Evolutionary conservation across 768 basidiomycete genomes (phyloP).

Genomic region (Leccinum pellstonianum): DNA sequence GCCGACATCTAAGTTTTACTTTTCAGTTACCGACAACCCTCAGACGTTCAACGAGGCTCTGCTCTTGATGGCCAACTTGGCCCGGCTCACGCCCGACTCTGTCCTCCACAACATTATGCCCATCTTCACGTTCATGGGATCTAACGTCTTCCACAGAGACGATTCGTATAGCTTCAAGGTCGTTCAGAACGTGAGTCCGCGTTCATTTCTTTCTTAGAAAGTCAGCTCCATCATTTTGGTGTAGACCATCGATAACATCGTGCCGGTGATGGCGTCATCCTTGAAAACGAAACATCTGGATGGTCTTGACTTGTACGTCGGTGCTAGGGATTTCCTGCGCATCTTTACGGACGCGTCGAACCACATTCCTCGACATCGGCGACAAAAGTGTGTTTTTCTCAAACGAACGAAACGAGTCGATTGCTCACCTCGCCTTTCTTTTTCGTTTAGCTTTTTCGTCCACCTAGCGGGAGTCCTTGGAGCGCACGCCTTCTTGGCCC

Average conservation of each 20-base stretch:
- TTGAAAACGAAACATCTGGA: slow-evolving; percentile 56
- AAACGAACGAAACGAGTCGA: neutral
- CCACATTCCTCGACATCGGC: slow-evolving; percentile 91
- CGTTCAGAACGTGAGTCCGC: slow-evolving; percentile 72
- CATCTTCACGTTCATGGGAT: slow-evolving; percentile 98
- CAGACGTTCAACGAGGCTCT: slow-evolving; percentile 94
- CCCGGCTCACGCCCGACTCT: slow-evolving; percentile 82
- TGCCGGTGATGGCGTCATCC: slow-evolving; percentile 88
- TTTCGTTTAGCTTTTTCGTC: slow-evolving; percentile 69
- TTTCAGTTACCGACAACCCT: slow-evolving; percentile 79
- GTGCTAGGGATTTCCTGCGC: slow-evolving; percentile 76
- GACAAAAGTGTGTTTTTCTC: slow-evolving; percentile 62
- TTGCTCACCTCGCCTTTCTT: slow-evolving; percentile 5
- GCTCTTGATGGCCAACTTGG: slow-evolving; percentile 80
- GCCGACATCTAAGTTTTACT: neutral
- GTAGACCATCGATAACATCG: slow-evolving; percentile 89
- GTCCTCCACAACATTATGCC: slow-evolving; percentile 96
- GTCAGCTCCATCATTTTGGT: neutral
- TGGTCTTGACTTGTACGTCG: slow-evolving; percentile 61
- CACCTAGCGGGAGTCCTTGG: slow-evolving; percentile 86
- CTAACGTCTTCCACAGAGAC: slow-evolving; percentile 95
- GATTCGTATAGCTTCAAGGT: slow-evolving; percentile 95
- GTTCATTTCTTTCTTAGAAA: neutral
- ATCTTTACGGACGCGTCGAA: slow-evolving; percentile 93
- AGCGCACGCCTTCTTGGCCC: slow-evolving; percentile 73